Evolutionary conservation across 2,329 filamentous ascomycete genomes (phyloP), one percentile per base, ranked within the genome.

Genomic region (Penicillium thymicola): DNA sequence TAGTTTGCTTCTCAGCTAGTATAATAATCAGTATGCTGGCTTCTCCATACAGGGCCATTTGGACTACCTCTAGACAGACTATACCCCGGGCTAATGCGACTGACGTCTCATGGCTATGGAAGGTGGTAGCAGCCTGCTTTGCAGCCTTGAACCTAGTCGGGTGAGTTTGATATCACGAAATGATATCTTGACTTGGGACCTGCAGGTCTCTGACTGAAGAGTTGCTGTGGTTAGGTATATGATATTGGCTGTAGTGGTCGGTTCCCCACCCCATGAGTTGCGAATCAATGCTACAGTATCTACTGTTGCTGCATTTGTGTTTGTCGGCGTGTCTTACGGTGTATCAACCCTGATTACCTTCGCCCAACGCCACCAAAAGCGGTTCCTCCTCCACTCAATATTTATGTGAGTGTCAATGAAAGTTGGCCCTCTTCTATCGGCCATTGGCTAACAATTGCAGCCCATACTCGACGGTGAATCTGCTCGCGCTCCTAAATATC

Each of bases 401-500:
- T 46, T 41, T 10, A 23, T 36, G 47, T 41, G n/a, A 27, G 47
- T 51, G 2, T 3, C 2, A 23, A 30, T 48, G 4, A 13, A 13
- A 13, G 13, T 11, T 4, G 5, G 2, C 1, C 21, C 5, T 37
- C 21, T 25, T 14, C 10, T 18, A 25, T 25, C 8, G 2, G 14
- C 10, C 11, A 18, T 6, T 3, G 2, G 11, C 27, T 42, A 34
- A 54, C 13, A 13, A 28, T 41, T 18, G 2, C 21, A 65, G 63
- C 32, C 61, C 63, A 21, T 60, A 51, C n/a, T 14, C 56, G 14
- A 38, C 51, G 5, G 42, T 60, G 16, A 73, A 69, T 51, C 44
- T 72, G 6, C 59, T 74, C 42, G 66, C 71, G 5, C 57, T 72
- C 10, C 65, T 74, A 45, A 73, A 75, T 46, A 58, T 72, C 18